Percentiles rank a stretch among this genome's conserved stretches.
Evolutionary conservation across 2,329 filamentous ascomycete genomes (phyloP).

Genomic region (Colletotrichum sojae): DNA sequence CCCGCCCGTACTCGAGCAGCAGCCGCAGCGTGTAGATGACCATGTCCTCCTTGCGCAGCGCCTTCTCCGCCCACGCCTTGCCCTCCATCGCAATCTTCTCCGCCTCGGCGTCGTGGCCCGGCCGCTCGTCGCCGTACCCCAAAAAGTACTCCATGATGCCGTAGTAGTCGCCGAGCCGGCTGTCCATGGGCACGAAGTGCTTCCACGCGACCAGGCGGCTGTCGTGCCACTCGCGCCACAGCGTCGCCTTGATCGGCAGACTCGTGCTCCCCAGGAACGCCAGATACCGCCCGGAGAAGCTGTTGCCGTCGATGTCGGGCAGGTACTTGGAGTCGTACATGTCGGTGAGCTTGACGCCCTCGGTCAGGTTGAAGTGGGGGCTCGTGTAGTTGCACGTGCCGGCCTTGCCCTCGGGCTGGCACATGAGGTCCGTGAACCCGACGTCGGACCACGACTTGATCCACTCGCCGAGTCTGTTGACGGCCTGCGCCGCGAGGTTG

Average conservation of each 20-base stretch:
- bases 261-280: conserved; percentile 79
- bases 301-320: conserved; percentile 83
- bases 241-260: conserved; percentile 81
- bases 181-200: conserved; percentile 87
- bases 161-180: conserved; percentile 79
- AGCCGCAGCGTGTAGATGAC: conserved; percentile 77
- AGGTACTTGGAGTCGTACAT: conserved; percentile 78
- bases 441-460: conserved; percentile 64
- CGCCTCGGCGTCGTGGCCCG: conserved; percentile 69
- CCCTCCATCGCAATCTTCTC: conserved; percentile 76
- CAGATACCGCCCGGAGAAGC: conserved; percentile 77
- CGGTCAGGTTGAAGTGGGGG: conserved; percentile 57
- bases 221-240: conserved; percentile 88
- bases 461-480: conserved; percentile 64
- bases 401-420: conserved; percentile 55
- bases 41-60: conserved; percentile 81
- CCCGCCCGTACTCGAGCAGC: conserved; percentile 73
- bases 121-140: conserved; percentile 64
- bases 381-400: conserved; percentile 64
- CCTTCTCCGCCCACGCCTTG: conserved; percentile 77
- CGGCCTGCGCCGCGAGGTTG: conserved; percentile 60
- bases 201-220: conserved; percentile 80
- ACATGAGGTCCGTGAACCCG: conserved; percentile 69
- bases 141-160: conserved; percentile 83
- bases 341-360: conserved; percentile 60